Evolutionary conservation across 257 asterid genomes (phyloP), one percentile per base, ranked within the genome.

Genomic region (Penstemon davidsonii): DNA sequence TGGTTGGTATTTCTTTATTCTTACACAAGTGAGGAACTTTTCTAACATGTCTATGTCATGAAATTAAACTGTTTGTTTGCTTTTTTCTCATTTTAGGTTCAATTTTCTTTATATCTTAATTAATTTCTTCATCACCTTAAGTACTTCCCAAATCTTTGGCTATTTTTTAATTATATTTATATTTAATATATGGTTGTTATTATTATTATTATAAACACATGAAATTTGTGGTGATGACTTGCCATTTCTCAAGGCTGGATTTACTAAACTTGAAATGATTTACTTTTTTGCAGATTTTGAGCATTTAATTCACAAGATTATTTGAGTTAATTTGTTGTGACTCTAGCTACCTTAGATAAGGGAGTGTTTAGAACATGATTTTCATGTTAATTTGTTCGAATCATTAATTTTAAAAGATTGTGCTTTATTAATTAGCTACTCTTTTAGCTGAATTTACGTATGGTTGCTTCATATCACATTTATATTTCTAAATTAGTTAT

Each of bases 1-100:
- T 4, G 9, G 56, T 25, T 25, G 33, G 33, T 25, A 12, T 56
- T 56, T 45, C 60, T 58, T 68, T 68, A 68, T 13, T 68, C 66
- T 58, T 58, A 68, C 67, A 68, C 66, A 68, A 55, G 52, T 58
- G 37, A 54, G 41, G 56, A 58, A 68, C 59, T 68, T 68, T 68
- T 58, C 25, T 68, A 58, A 68, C 66, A 58, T 47, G 66, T 68
- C 73, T 8, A 58, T 68, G 5, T 68, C 73, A 68, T 13, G 36
- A 36, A 9, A 6, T 54, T 9, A 10, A 9, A 25, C 33, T 25
- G 33, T 49, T 38, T 68, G 7, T 57, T 66, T 62, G 43, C 38
- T 62, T 62, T 46, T 67, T n/a, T 38, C 33, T 25, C 33, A 25
- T 25, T 25, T 25, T 25, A 25, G 33, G 33, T 25, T 25, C 33